Percentiles rank a stretch among this genome's conserved stretches.
Conservation (phyloP, 192 early-diverging fungal genomes). For the Podila clonocystis region DNA sequence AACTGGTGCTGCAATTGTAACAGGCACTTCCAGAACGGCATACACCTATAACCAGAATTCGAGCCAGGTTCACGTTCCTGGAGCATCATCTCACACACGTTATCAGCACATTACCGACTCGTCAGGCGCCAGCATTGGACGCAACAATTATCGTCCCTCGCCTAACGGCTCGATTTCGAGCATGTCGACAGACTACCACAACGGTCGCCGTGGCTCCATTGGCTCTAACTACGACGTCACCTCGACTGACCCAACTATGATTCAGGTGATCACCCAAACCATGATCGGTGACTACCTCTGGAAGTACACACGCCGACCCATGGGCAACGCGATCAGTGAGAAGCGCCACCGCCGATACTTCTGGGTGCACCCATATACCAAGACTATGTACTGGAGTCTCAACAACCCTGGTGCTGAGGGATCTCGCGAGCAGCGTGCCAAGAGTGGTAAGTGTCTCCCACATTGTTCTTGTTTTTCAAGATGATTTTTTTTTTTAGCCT, state of each 20-base stretch:
- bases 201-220: conserved; percentile 20
- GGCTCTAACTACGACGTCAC: conserved; percentile 28
- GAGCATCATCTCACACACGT: background rate
- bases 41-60: conserved; percentile 23
- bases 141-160: conserved; percentile 14
- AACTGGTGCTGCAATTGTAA: conserved; percentile 24
- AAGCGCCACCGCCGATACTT: conserved; percentile 77
- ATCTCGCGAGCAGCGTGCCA: conserved; percentile 46
- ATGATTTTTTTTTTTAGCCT: conserved; percentile 5
- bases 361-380: conserved; percentile 86
- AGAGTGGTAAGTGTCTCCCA: conserved; percentile 55
- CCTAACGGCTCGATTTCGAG: conserved; percentile 42
- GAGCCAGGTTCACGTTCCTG: conserved; percentile 5
- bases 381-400: conserved; percentile 79
- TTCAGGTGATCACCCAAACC: conserved; percentile 76
- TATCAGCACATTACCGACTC: conserved; percentile 32
- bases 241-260: conserved; percentile 68
- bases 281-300: conserved; percentile 83
- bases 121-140: conserved; percentile 25
- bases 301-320: conserved; percentile 73
- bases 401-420: conserved; percentile 66
- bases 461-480: background rate
- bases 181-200: conserved; percentile 45
- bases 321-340: conserved; percentile 63
- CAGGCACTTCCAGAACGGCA: conserved; percentile 19